Percentiles rank a stretch among this genome's conserved stretches.
These are phyloP conservation scores for Gossypium bickii DNA, from an alignment of 345 rosid species.

Conservation along the genomic window DNA sequence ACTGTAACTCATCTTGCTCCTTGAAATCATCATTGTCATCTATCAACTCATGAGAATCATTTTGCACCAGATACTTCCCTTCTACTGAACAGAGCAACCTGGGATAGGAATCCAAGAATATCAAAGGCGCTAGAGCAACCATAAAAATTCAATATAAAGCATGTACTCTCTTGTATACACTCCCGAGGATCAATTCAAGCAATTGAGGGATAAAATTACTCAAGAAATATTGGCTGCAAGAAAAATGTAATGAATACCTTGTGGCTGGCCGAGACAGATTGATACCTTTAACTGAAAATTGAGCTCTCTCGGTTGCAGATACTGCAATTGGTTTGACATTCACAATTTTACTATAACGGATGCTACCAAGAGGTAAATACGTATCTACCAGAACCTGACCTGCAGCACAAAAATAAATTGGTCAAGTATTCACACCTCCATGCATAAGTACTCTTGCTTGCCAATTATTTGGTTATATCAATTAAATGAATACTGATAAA, in stretches of 20 bases:
- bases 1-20: conserved; percentile 52
- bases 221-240: conserved; percentile 10
- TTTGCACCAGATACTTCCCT: conserved; percentile 78
- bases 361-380: conserved; percentile 54
- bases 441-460: neutral
- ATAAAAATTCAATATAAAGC: neutral
- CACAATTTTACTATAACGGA: conserved; percentile 48
- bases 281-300: conserved; percentile 73
- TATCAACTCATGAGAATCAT: conserved; percentile 39
- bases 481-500: neutral
- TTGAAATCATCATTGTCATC: conserved; percentile 36
- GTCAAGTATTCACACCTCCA: conserved; percentile 17
- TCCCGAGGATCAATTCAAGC: neutral
- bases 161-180: neutral
- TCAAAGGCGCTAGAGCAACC: neutral
- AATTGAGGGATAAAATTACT: neutral
- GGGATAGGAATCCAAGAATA: conserved; percentile 17
- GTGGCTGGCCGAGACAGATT: conserved; percentile 64
- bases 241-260: conserved; percentile 38
- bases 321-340: conserved; percentile 80
- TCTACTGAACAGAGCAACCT: conserved; percentile 91
- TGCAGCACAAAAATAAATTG: conserved; percentile 30
- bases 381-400: conserved; percentile 81
- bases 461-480: neutral
- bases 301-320: conserved; percentile 49